These are phyloP conservation scores for Panaeolus papilionaceus DNA, from an alignment of 768 basidiomycete species.

Conservation along the genomic window DNA sequence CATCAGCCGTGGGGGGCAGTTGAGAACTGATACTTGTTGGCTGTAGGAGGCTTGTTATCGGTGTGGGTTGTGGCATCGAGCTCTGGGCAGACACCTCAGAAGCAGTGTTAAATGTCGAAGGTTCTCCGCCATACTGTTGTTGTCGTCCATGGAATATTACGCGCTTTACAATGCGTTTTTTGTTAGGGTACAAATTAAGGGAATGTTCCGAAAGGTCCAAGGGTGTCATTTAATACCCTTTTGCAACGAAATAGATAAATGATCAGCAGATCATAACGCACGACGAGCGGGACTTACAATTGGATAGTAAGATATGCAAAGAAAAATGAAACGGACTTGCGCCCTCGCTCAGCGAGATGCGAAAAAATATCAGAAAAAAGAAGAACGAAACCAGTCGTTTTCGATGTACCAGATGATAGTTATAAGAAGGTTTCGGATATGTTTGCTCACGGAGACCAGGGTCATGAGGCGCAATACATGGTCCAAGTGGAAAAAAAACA, in stretches of 20 bases:
- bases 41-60: neutral
- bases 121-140: neutral
- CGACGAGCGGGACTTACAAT: neutral
- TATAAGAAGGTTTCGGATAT: constrained; percentile 1
- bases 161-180: constrained; percentile 10
- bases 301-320: constrained; percentile 4
- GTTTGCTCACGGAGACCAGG: constrained; percentile 13
- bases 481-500: constrained; percentile 6
- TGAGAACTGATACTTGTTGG: neutral
- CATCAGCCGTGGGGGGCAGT: neutral
- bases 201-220: neutral
- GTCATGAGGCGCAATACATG: constrained; percentile 1
- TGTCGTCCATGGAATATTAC: constrained; percentile 5
- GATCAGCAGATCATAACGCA: neutral
- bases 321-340: neutral
- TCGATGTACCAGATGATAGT: neutral
- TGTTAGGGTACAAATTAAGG: constrained; percentile 4
- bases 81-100: neutral
- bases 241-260: neutral
- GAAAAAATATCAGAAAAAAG: constrained; percentile 7
- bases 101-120: neutral
- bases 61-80: neutral
- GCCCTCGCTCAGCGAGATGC: constrained; percentile 13
- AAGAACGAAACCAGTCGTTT: constrained; percentile 11
- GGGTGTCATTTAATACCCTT: constrained; percentile 4